Base-by-base conservation (phyloP, 768 basidiomycete species). In the Asterophora parasitica region DNA sequence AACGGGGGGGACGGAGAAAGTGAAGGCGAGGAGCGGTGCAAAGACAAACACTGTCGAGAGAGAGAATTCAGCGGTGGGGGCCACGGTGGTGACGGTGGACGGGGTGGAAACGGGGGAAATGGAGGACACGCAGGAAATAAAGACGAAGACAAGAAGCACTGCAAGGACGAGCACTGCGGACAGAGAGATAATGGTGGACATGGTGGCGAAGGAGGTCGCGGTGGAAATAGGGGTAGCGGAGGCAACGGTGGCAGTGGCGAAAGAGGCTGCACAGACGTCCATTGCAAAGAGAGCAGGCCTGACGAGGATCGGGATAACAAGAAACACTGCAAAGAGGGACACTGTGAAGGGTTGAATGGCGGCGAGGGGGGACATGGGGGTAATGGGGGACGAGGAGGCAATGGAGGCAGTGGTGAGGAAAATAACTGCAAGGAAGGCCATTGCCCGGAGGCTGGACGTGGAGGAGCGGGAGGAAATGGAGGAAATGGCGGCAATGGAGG, bases 311-410 rank as follows among this genome's bases (percentile, higher is more conserved):
- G n/a, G n/a, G n/a, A n/a, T n/a, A n/a, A 37, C 15, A 9, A 20
- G 5, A 17, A 26, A 4, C 17, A 39, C 17, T 13, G 16, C 16
- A 17, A 16, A 4, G 17, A 39, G 7, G 11, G 4, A 4, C 16
- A 9, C 11, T 12, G 23, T 20, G 38, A 9, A 5, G 19, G 10
- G 49, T 16, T 42, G 49, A 26, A 28, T 9, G 51, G 39, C 1
- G 51, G 51, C 5, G 26, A 46, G 6, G 52, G 28, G 0, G 44
- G 48, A 20, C 26, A 45, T n/a, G 34, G 34, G 15, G 33, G 33
- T 7, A 13, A 45, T 13, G 12, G 17, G 9, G 31, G 28, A 13
- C 4, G 17, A 13, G 7, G 26, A 9, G 45, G 26, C 7, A 11
- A 39, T 12, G 45, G 19, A 13, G 17, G 16, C 13, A 33, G 20